Evolutionary conservation across 495 filamentous ascomycete species (phyloP), one percentile per base, ranked within the genome.

Genomic region (Xanthoparmelia taractica): DNA sequence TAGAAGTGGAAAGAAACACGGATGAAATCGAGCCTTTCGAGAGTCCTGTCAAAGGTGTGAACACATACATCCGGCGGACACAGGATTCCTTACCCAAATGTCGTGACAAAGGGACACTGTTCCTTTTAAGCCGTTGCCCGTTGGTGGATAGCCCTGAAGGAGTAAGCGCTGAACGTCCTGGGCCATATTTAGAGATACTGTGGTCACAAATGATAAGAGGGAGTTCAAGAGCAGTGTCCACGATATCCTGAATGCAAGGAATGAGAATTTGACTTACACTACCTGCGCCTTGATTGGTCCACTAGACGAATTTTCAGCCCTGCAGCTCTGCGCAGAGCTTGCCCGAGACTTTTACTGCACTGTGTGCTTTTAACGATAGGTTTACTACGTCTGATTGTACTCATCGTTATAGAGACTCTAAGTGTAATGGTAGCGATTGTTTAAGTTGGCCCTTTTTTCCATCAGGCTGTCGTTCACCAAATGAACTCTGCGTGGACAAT

Each of bases 401-500:
- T n/a, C n/a, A n/a, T n/a, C n/a, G 8, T n/a, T 43, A 45, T 11
- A 45, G 0, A 23, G 8, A 23, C 4, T 25, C 43, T 0, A 47
- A 11, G 4, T 2, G 0, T 12, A 33, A 33, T 4, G 8, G 29
- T 7, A 54, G 33, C 13, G 15, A 33, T 0, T 33, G 13, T 33
- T 40, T 23, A 37, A 29, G 0, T 27, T 36, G 31, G 23, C 31
- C 10, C 10, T 50, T n/a, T 23, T 10, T 40, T 8, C n/a, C 38
- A 27, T 6, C 10, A 18, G 25, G 48, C 48, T 41, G 90, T 8
- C 38, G 18, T 43, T 73, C 69, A 84, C 81, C 79, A 83, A 45
- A 85, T 66, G 47, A 79, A 69, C 33, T 78, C 75, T 37, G 73
- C 71, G 67, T 81, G 73, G 10, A 82, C 71, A 45, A 73, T 66